These are phyloP conservation scores for Daldinia eschscholtzii DNA, from an alignment of 2,329 filamentous ascomycete species.

Conservation along the genomic window DNA sequence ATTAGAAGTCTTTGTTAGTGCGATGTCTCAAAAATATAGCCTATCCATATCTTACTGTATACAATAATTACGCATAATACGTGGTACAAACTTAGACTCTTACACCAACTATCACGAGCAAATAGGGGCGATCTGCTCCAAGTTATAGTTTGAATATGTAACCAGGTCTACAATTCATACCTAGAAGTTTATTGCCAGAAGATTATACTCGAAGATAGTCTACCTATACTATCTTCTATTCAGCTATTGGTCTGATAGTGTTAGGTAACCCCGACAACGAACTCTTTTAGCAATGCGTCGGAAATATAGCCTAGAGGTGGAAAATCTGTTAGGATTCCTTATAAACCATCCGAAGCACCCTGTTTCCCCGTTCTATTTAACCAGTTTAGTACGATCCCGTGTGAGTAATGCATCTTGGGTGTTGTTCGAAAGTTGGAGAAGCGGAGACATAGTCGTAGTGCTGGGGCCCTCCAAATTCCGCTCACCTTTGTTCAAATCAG, in stretches of 20 bases:
- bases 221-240: background rate
- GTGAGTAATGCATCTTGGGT: conserved; percentile 1
- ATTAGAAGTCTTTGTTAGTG: background rate
- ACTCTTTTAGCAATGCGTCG: background rate
- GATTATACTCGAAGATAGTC: background rate
- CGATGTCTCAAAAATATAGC: background rate
- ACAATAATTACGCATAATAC: background rate
- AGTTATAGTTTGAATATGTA: background rate
- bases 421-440: conserved; percentile 9
- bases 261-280: background rate
- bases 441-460: conserved; percentile 1
- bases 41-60: background rate
- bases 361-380: conserved; percentile 11
- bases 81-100: background rate
- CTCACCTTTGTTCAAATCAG: conserved; percentile 22
- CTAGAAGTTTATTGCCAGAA: background rate
- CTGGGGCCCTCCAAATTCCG: background rate
- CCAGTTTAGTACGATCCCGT: background rate
- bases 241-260: background rate
- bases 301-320: conserved; percentile 2
- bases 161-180: background rate
- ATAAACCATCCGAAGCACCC: background rate
- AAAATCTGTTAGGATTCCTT: background rate
- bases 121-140: background rate
- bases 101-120: background rate